These are phyloP conservation scores for Jamesozyma spencerorum DNA, from an alignment of 805 yeast genomes.

Conservation along the genomic window DNA sequence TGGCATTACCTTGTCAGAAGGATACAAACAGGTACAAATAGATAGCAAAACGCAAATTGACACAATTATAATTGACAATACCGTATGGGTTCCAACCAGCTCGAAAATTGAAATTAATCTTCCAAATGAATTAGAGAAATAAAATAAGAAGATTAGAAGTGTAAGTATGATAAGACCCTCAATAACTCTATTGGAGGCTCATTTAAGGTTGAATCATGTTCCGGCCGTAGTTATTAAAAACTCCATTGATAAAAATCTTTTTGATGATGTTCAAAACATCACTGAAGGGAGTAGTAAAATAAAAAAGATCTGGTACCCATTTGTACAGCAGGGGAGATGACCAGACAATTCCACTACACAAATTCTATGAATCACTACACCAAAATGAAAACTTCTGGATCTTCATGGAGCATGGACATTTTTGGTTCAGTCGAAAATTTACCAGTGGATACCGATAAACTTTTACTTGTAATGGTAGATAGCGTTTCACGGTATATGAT, in stretches of 20 bases:
- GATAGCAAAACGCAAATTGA: not conserved
- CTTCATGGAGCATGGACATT: conserved; percentile 7
- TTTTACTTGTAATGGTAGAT: conserved; percentile 8
- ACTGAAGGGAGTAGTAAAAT: not conserved
- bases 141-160: not conserved
- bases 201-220: conserved; percentile 2
- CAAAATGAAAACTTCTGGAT: conserved; percentile 1
- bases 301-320: conserved; percentile 1
- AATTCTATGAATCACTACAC: conserved; percentile 4
- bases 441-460: not conserved
- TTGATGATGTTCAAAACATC: conserved; percentile 1
- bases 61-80: not conserved
- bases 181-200: not conserved
- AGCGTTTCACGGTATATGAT: conserved; percentile 6
- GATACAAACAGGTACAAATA: not conserved
- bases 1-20: not conserved
- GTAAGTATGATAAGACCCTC: not conserved
- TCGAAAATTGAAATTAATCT: not conserved
- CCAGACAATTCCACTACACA: conserved; percentile 3
- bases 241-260: not conserved
- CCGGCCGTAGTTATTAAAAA: not conserved
- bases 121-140: not conserved
- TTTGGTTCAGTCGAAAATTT: conserved; percentile 4
- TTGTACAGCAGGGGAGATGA: conserved; percentile 2
- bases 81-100: not conserved